Evolutionary conservation across 2,329 filamentous ascomycete species (phyloP).

Genomic region (Pseudogymnoascus sp.): DNA sequence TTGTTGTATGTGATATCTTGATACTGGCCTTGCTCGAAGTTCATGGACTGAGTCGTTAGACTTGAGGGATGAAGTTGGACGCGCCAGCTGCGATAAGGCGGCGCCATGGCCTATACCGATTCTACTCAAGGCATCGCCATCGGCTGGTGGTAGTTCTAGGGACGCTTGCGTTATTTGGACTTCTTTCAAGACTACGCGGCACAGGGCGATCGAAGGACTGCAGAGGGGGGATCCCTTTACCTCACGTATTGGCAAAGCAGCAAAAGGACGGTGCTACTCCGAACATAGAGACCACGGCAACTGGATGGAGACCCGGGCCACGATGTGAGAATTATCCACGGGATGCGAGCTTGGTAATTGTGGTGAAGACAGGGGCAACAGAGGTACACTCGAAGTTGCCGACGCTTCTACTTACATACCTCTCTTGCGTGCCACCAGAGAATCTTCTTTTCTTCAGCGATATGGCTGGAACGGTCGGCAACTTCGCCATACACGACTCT

Average conservation of each 20-base stretch:
- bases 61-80: neutral
- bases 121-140: neutral
- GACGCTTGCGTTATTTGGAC: neutral
- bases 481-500: conserved; percentile 39
- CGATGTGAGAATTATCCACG: conserved; percentile 37
- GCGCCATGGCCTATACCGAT: neutral
- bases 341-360: conserved; percentile 40
- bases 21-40: neutral
- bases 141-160: neutral
- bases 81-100: neutral
- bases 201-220: neutral
- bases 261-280: neutral
- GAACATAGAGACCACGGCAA: neutral
- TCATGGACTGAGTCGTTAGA: neutral
- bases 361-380: conserved; percentile 53
- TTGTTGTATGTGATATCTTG: neutral
- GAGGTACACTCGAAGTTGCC: conserved; percentile 46
- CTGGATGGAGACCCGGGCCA: neutral
- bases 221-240: neutral
- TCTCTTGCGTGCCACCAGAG: conserved; percentile 39
- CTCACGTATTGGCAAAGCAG: neutral
- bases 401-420: conserved; percentile 46
- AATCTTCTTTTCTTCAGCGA: conserved; percentile 54
- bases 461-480: conserved; percentile 41
- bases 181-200: neutral